Evolutionary conservation across 768 basidiomycete genomes (phyloP).

Genomic region (Sarcodon aspratus): DNA sequence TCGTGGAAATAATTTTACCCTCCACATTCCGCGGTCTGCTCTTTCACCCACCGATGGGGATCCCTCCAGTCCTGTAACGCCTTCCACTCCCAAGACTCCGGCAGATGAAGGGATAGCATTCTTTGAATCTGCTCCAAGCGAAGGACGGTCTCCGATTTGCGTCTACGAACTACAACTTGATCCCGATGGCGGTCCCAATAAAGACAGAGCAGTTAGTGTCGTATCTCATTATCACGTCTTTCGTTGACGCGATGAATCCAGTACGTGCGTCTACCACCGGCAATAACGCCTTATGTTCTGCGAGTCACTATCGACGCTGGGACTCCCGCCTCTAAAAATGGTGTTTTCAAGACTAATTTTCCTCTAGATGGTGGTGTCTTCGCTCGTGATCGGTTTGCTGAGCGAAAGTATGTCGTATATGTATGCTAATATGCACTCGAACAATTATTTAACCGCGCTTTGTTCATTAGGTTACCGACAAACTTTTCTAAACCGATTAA

Average conservation of each 20-base stretch:
- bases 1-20: too few species aligned
- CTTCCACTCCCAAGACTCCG: conserved; percentile 70
- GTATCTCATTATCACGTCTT: conserved; percentile 1
- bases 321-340: conserved; percentile 81
- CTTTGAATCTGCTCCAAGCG: conserved; percentile 47
- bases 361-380: conserved; percentile 89
- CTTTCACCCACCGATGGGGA: background rate
- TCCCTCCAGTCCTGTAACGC: background rate
- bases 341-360: conserved; percentile 93
- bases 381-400: conserved; percentile 58
- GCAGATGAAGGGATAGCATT: conserved; percentile 89
- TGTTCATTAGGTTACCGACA: conserved; percentile 53
- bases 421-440: background rate
- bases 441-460: background rate
- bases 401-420: conserved; percentile 53
- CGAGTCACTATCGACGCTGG: conserved; percentile 89
- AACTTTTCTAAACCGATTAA: conserved; percentile 87
- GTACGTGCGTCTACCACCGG: conserved; percentile 96
- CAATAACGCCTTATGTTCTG: conserved; percentile 78
- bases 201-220: conserved; percentile 61
- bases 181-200: conserved; percentile 82
- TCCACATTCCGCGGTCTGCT: too few species aligned
- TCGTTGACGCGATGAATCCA: conserved; percentile 17
- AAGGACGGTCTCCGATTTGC: conserved; percentile 53
- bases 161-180: conserved; percentile 86